Evolutionary conservation across 2,329 filamentous ascomycete species (phyloP).

Genomic region (Penicillium brevicompactum): DNA sequence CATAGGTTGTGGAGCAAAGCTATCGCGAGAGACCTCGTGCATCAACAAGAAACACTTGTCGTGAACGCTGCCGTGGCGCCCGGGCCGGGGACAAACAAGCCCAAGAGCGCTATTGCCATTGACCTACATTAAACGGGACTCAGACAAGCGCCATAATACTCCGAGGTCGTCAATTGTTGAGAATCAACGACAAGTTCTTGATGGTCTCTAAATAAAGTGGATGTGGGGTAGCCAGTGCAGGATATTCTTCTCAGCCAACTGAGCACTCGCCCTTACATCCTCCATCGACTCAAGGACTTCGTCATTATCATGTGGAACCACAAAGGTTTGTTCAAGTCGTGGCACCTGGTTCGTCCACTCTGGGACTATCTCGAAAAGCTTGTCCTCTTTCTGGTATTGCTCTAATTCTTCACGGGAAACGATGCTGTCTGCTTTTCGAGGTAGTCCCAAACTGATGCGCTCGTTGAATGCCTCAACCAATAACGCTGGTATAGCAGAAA

Average conservation of each 20-base stretch:
- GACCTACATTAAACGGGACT: too few relatives aligned
- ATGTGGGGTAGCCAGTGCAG: slow-evolving; percentile 4
- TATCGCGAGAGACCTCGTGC: too few relatives aligned
- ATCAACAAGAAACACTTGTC: background rate
- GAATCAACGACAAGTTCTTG: too few relatives aligned
- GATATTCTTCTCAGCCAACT: slow-evolving; percentile 2
- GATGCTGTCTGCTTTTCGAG: background rate
- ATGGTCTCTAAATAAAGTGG: slow-evolving; percentile 1
- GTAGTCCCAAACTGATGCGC: too few relatives aligned
- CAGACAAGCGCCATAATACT: too few relatives aligned
- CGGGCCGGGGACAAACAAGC: background rate
- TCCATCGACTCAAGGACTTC: background rate
- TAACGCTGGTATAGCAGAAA: too few relatives aligned
- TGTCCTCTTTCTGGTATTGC: slow-evolving; percentile 1
- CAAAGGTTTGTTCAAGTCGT: background rate
- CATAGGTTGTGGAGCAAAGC: too few relatives aligned
- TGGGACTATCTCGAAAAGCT: background rate
- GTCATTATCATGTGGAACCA: slow-evolving; percentile 10
- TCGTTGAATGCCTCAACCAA: too few relatives aligned
- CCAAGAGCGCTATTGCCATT: slow-evolving; percentile 3
- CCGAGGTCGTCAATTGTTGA: too few relatives aligned
- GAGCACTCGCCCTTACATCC: background rate
- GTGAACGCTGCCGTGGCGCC: slow-evolving; percentile 11
- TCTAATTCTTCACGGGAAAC: background rate
- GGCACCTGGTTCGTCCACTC: background rate